These are phyloP conservation scores for Hyaloscypha bicolor DNA, from an alignment of 495 filamentous ascomycete species.

Conservation along the genomic window DNA sequence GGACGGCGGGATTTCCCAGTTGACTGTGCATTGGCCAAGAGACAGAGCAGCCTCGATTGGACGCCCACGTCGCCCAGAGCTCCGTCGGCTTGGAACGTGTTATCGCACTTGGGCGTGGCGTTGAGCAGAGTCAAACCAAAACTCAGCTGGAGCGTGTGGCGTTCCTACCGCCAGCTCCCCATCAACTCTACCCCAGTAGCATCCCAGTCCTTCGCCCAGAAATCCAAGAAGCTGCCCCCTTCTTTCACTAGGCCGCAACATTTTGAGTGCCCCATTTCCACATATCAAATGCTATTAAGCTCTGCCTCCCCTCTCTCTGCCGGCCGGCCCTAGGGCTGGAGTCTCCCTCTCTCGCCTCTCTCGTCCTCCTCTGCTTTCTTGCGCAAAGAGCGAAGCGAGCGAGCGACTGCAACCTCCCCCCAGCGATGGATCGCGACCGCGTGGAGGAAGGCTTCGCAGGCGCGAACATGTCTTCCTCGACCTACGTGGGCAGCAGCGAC, in stretches of 20 bases:
- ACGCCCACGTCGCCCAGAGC: background rate
- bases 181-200: background rate
- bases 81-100: background rate
- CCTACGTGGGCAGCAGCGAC: background rate
- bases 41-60: background rate
- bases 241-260: too few relatives aligned
- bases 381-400: background rate
- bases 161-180: background rate
- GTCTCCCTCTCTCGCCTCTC: background rate
- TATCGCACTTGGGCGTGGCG: background rate
- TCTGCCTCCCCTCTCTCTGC: background rate
- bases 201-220: background rate
- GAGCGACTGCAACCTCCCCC: background rate
- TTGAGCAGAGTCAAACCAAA: background rate
- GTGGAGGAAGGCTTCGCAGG: background rate
- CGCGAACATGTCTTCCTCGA: background rate
- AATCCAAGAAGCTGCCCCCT: background rate
- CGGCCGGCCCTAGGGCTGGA: background rate
- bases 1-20: too few relatives aligned
- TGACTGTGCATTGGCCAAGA: background rate
- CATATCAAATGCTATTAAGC: background rate
- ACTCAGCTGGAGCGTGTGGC: background rate
- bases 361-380: background rate
- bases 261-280: background rate
- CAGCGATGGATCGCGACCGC: background rate